Base-by-base conservation (phyloP, 345 rosid genomes). In the Brassica carinata region DNA sequence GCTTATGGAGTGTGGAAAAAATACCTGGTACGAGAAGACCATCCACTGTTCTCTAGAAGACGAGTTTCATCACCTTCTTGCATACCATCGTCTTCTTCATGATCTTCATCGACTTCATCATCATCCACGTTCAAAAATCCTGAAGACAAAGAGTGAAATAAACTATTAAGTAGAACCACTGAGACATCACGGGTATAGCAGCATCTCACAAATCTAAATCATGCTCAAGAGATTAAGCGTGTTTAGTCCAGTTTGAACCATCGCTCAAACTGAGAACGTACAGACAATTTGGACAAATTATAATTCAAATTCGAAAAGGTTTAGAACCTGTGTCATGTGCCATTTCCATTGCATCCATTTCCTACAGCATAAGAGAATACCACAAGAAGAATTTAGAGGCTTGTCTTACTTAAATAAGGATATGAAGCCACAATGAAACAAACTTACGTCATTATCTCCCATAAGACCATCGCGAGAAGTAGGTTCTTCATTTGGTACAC, bases 11-110 rank as follows among this genome's bases (percentile, higher is more conserved):
- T 34, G 38, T 17, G 29, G 48, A 34, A 69, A 5, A 3, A 8
- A 67, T 43, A 96, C 99, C 98, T 96, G 61, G 99, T 92, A 69
- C 98, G 98, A 73, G 97, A 89, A 84, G 99, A 96, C 99, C 99
- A 96, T 27, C 99, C 97, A 85, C 87, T 92, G 73, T 94, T 96
- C 73, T 93, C 99, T 53, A 90, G 87, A 84, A 93, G 85, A 73
- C 74, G 85, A 71, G 88, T 68, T 33, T 91, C 95, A 65, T 93
- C 94, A 71, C 82, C 83, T 69, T 82, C 63, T 62, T 77, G 58
- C 57, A 79, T 61, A 3, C 83, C 88, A 84, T 83, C 81, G 40
- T 81, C 89, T 68, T 81, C 89, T 68, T 88, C 88, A 26, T 89
- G 89, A 63, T 88, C 92, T 51, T 90, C 94, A 73, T 88, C 97